These are phyloP conservation scores for Suhomyces tanzawaensis DNA, from an alignment of 805 yeast genomes.

Conservation along the genomic window DNA sequence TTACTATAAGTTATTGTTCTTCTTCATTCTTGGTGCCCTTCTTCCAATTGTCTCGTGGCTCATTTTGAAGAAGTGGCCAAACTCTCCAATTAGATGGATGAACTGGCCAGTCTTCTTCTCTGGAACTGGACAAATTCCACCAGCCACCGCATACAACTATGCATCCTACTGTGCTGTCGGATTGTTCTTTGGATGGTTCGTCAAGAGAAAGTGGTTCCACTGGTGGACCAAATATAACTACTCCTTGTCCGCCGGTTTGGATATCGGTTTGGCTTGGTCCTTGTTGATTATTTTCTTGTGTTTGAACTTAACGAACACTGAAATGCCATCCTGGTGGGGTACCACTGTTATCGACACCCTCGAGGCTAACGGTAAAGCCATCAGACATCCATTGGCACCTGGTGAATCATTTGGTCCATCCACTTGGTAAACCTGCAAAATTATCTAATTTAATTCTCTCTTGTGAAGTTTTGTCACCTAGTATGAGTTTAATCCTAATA, in stretches of 20 bases:
- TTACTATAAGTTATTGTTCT: slow-evolving; percentile 34
- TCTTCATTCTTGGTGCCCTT: slow-evolving; percentile 38
- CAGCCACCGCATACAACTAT: slow-evolving; percentile 70
- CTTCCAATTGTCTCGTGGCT: slow-evolving; percentile 39
- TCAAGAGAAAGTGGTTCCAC: slow-evolving; percentile 41
- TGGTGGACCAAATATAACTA: slow-evolving; percentile 47
- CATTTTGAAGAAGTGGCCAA: slow-evolving; percentile 42
- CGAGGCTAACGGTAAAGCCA: slow-evolving; percentile 35
- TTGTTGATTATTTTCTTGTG: slow-evolving; percentile 27
- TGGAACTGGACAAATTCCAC: slow-evolving; percentile 63
- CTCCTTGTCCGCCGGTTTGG: slow-evolving; percentile 45
- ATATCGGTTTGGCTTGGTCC: slow-evolving; percentile 39
- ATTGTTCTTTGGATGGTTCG: slow-evolving; percentile 34
- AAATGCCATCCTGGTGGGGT: slow-evolving; percentile 65
- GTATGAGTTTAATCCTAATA: no score
- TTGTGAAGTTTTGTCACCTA: no score
- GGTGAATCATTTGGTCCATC: slow-evolving; percentile 27
- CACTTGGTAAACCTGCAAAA: background rate
- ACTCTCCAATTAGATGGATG: slow-evolving; percentile 23
- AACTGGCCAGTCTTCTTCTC: slow-evolving; percentile 42
- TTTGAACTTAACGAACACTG: slow-evolving; percentile 14
- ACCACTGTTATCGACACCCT: slow-evolving; percentile 43
- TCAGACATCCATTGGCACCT: slow-evolving; percentile 27
- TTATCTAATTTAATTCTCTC: no score
- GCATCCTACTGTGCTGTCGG: slow-evolving; percentile 47